Conservation (phyloP, 2,329 filamentous ascomycete species). For the Cladophialophora carrionii region DNA sequence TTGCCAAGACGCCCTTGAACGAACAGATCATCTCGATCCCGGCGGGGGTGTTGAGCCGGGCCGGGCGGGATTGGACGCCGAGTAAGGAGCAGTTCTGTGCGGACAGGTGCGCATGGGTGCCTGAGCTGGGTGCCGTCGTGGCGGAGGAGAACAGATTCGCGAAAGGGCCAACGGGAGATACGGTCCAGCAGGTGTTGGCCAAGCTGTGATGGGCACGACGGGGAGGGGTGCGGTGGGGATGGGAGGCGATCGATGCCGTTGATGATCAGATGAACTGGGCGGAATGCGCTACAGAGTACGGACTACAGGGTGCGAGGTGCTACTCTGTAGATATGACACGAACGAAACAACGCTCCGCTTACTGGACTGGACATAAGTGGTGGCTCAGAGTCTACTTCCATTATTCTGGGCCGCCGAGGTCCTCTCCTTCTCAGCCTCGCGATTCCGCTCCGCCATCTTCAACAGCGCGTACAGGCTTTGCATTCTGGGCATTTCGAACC, state of each 20-base stretch:
- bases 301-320: too few relatives aligned
- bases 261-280: too few relatives aligned
- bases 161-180: slow-evolving; percentile 4
- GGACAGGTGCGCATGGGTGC: slow-evolving; percentile 24
- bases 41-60: slow-evolving; percentile 23
- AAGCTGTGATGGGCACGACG: background rate
- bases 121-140: slow-evolving; percentile 16
- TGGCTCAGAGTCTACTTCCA: background rate
- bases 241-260: background rate
- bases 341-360: background rate
- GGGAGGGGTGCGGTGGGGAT: background rate
- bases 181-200: background rate
- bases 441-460: slow-evolving; percentile 59
- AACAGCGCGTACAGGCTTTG: slow-evolving; percentile 69
- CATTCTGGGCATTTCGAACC: slow-evolving; percentile 67
- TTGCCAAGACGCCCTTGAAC: slow-evolving; percentile 29
- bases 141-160: slow-evolving; percentile 11
- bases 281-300: background rate
- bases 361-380: background rate
- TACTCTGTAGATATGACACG: background rate
- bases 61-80: slow-evolving; percentile 21
- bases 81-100: slow-evolving; percentile 32
- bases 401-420: background rate
- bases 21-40: slow-evolving; percentile 30
- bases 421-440: background rate